Base-by-base conservation (phyloP, 164 flowering plant species). In the Stephania yunnanensis region DNA sequence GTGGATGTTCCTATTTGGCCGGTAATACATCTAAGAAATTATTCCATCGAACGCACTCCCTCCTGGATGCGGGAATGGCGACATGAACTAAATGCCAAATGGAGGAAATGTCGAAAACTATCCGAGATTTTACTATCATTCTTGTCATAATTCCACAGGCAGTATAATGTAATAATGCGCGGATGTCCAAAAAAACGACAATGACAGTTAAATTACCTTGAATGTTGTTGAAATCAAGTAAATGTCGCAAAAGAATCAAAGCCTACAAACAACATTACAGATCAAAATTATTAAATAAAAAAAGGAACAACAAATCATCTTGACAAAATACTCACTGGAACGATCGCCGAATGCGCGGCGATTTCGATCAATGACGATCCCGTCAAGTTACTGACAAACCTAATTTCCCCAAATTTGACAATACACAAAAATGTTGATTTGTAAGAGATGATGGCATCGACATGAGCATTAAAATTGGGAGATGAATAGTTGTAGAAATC, bases 351-450 rank as follows among this genome's bases (percentile, higher is more conserved):
- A 19, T 91, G 87, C 7, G 87, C 82, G 48, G 79, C 82, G 65
- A 91, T 84, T 77, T 94, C 93, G 25, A 91, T 80, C 89, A 89
- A 86, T 10, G 98, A 92, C 64, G 97, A 89, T 83, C 96, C 98
- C 1, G 80, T 87, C 80, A 94, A 82, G 85, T 92, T 94, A 90
- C 96, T 91, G 8, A 92, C 96, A 70, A 94, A 94, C 84, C 98
- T 92, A 84, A 66, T 19, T 61, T 52, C 4, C 44, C 46, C 31
- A 76, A n/a, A 12, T 10, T 70, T 44, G 61, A 29, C 46, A 70
- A 45, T 42, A 30, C 70, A 71, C 12, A 17, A 30, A 10, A 71
- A 31, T 46, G 53, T 10, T 46, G 8, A 61, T 19, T 61, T 25
- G 25, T 46, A 44, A 58, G 42, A 63, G 30, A 22, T 50, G n/a